Conservation (phyloP, 495 filamentous ascomycete species). For the Aspergillus funiculosus region DNA sequence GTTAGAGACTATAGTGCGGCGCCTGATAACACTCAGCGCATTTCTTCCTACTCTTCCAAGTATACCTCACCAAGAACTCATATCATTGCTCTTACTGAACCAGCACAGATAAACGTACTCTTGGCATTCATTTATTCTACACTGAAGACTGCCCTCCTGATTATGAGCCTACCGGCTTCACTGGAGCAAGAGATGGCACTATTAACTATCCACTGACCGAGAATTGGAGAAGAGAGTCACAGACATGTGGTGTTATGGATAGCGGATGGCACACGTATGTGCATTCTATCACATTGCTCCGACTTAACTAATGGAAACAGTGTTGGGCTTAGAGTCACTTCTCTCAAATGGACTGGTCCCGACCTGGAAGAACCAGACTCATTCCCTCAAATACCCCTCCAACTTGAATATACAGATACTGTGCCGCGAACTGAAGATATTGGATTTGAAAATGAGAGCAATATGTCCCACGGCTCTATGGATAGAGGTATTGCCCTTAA, state of each 20-base stretch:
- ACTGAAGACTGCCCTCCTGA: slow-evolving; percentile 33
- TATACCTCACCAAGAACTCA: slow-evolving; percentile 13
- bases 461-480: neutral
- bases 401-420: slow-evolving; percentile 25
- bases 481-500: slow-evolving; percentile 8
- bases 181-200: slow-evolving; percentile 20
- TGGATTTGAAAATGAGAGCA: slow-evolving; percentile 16
- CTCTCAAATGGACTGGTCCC: slow-evolving; percentile 26
- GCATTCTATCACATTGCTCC: neutral
- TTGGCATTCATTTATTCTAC: slow-evolving; percentile 45
- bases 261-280: slow-evolving; percentile 34
- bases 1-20: slow-evolving; percentile 35
- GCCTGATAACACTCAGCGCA: slow-evolving; percentile 31
- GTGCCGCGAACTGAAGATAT: slow-evolving; percentile 20
- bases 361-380: slow-evolving; percentile 20
- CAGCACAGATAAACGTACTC: slow-evolving; percentile 30
- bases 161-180: slow-evolving; percentile 41
- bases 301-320: slow-evolving; percentile 12
- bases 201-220: slow-evolving; percentile 33
- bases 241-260: slow-evolving; percentile 28
- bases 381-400: slow-evolving; percentile 20
- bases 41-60: slow-evolving; percentile 42
- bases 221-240: slow-evolving; percentile 31
- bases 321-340: slow-evolving; percentile 33
- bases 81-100: neutral